A percentile compares a stretch with the other conserved stretches of the same genome.
These are phyloP conservation scores for Cadophora sp. DNA, from an alignment of 2,329 filamentous ascomycete species.

Conservation along the genomic window DNA sequence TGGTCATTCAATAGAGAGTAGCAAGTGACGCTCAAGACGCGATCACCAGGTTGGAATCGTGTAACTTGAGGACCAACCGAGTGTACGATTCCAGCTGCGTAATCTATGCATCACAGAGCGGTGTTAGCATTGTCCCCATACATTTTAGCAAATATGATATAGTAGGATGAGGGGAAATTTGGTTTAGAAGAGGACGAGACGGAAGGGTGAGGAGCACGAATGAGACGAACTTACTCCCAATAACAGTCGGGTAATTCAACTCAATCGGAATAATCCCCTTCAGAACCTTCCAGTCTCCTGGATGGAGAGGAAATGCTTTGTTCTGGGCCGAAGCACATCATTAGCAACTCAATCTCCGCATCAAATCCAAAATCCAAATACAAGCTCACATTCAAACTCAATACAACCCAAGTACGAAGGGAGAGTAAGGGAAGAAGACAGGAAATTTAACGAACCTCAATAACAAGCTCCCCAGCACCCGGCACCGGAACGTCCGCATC, in stretches of 20 bases:
- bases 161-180: too few species aligned
- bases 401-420: too few species aligned
- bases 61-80: not conserved
- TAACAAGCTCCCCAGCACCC: not conserved
- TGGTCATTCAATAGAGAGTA: not conserved
- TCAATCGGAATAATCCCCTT: conserved; percentile 20
- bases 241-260: conserved; percentile 15
- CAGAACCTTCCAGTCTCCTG: conserved; percentile 17
- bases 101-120: not conserved
- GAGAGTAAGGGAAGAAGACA: too few species aligned
- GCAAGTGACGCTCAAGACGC: not conserved
- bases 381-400: not conserved
- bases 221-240: not conserved
- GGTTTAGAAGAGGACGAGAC: not conserved
- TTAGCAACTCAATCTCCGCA: too few species aligned
- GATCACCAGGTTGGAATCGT: not conserved
- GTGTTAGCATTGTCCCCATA: not conserved
- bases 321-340: not conserved
- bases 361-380: too few species aligned
- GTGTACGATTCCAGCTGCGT: not conserved
- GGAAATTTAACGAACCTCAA: not conserved
- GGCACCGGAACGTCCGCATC: not conserved
- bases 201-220: not conserved
- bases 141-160: too few species aligned
- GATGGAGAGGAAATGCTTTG: conserved; percentile 12